A percentile compares a stretch with the other conserved stretches of the same genome.
These are phyloP conservation scores for Neofusicoccum sp. DNA, from an alignment of 2,329 filamentous ascomycete genomes.

Conservation along the genomic window DNA sequence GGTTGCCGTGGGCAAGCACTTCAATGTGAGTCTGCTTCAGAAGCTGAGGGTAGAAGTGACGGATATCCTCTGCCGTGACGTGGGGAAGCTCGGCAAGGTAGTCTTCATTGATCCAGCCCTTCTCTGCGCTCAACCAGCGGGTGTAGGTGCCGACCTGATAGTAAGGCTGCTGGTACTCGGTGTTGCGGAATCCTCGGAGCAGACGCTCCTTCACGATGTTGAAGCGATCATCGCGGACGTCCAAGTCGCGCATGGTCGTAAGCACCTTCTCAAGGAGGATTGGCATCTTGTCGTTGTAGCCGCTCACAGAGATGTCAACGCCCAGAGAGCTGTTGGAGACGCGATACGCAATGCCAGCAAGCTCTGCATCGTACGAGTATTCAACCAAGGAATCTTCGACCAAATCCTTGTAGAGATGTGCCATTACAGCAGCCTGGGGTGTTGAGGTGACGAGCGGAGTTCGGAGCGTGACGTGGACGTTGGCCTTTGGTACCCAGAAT, in stretches of 20 bases:
- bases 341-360: conserved; percentile 82
- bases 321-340: conserved; percentile 72
- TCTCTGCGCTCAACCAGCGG: conserved; percentile 74
- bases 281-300: conserved; percentile 94
- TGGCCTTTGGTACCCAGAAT: conserved; percentile 97
- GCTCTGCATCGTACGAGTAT: conserved; percentile 93
- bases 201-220: conserved; percentile 86
- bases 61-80: conserved; percentile 72
- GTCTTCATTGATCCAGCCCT: conserved; percentile 76
- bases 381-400: conserved; percentile 87
- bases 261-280: conserved; percentile 89
- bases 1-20: conserved; percentile 82
- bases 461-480: conserved; percentile 74
- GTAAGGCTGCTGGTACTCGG: conserved; percentile 84
- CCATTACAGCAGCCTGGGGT: conserved; percentile 74
- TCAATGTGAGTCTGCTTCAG: conserved; percentile 85
- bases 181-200: conserved; percentile 75
- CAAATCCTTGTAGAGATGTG: conserved; percentile 77
- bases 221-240: conserved; percentile 84
- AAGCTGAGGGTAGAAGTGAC: conserved; percentile 74
- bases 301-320: conserved; percentile 74
- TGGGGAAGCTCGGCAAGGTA: conserved; percentile 71
- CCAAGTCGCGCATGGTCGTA: conserved; percentile 76
- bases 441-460: conserved; percentile 78
- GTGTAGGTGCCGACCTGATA: conserved; percentile 83